Percentiles rank a stretch among this genome's conserved stretches.
Evolutionary conservation across 345 rosid genomes (phyloP).

Genomic region (Arabis alpina): DNA sequence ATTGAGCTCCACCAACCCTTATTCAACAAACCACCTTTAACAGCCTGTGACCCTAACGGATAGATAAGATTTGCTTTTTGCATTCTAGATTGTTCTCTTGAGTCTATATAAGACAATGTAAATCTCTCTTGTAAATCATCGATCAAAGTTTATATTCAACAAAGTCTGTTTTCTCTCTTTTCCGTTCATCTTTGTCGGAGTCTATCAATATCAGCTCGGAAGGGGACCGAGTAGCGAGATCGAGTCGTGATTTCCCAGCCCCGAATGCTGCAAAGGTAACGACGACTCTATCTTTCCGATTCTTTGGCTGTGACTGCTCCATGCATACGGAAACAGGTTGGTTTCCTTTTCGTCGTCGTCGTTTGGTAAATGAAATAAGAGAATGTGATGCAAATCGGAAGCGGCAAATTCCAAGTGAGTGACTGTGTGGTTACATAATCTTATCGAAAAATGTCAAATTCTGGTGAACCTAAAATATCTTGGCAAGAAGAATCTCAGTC

Average conservation of each 20-base stretch:
- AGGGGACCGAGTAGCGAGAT: slow-evolving; percentile 58
- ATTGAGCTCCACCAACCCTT: no score
- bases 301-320: slow-evolving; percentile 4
- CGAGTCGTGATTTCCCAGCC: slow-evolving; percentile 80
- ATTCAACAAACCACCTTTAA: no score
- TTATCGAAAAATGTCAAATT: slow-evolving; percentile 48
- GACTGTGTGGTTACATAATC: not conserved
- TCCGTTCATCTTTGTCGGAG: slow-evolving; percentile 92
- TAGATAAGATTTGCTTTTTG: no score
- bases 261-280: slow-evolving; percentile 96
- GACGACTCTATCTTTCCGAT: slow-evolving; percentile 56
- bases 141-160: no score
- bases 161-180: no score
- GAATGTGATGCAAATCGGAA: slow-evolving; percentile 19
- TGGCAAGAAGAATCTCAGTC: slow-evolving; percentile 44
- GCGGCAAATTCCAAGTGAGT: not conserved
- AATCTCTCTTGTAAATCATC: no score
- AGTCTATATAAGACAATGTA: no score
- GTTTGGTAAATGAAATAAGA: slow-evolving; percentile 13
- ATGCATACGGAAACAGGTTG: slow-evolving; percentile 21
- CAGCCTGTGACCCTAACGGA: no score
- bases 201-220: slow-evolving; percentile 62
- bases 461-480: slow-evolving; percentile 47
- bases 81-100: no score
- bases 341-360: slow-evolving; percentile 30